A percentile compares a stretch with the other conserved stretches of the same genome.
These are phyloP conservation scores for Linnemannia elongata DNA, from an alignment of 192 early-diverging fungal genomes.

Conservation along the genomic window DNA sequence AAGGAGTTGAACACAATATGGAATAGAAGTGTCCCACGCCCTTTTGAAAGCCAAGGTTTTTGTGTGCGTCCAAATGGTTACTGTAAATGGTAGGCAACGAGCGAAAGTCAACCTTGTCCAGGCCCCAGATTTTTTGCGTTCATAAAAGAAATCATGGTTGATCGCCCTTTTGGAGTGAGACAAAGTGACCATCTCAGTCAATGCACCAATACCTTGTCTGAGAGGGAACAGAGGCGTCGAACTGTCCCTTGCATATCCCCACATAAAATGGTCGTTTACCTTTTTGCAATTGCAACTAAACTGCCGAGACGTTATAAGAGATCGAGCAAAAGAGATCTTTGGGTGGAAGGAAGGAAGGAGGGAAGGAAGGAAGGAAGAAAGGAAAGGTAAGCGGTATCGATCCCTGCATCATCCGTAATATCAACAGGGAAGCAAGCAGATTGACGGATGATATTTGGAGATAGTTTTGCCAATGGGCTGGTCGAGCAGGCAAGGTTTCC, in stretches of 20 bases:
- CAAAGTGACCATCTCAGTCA: background rate
- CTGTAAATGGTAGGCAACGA: background rate
- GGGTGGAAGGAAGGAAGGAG: too few species aligned
- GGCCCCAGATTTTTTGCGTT: background rate
- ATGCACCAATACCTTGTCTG: background rate
- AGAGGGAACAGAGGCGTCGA: background rate
- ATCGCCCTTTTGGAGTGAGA: background rate
- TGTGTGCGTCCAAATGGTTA: background rate
- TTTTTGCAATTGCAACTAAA: too few species aligned
- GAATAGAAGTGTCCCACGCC: background rate
- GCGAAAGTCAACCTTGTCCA: background rate
- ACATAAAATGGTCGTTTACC: background rate
- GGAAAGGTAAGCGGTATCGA: background rate
- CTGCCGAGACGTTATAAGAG: too few species aligned
- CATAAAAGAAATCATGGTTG: background rate
- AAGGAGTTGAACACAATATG: too few species aligned
- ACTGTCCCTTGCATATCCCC: background rate
- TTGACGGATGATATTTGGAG: background rate
- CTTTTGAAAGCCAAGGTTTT: background rate
- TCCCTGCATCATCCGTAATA: background rate
- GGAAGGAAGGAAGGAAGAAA: background rate
- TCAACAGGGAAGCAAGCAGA: background rate
- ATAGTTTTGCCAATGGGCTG: background rate
- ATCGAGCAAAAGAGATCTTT: too few species aligned
- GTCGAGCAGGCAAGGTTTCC: background rate